phyloP scores from a whole-genome alignment of 2,329 filamentous ascomycete species.

The Fragosphaeria purpurea region DNA sequence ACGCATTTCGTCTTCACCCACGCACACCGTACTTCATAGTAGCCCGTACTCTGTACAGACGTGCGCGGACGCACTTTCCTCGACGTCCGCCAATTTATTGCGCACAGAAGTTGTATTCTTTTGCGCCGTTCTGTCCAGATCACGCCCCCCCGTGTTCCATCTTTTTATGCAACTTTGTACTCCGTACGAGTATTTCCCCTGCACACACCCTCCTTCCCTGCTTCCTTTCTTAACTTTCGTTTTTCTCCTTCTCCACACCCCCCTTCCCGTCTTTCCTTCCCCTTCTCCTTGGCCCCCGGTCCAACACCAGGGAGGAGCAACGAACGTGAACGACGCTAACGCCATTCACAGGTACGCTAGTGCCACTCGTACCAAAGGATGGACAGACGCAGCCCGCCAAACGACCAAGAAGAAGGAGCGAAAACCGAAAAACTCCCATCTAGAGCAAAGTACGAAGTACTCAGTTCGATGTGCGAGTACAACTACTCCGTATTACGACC shows the following conservation, averaged over 20 bases:
- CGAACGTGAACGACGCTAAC: neutral
- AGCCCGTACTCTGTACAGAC: too few species aligned
- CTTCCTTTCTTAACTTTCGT: neutral
- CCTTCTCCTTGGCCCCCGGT: neutral
- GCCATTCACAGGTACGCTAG: conserved; percentile 4
- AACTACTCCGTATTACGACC: too few species aligned
- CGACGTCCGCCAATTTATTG: too few species aligned
- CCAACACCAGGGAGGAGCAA: too few species aligned
- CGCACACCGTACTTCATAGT: too few species aligned
- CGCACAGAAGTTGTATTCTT: neutral
- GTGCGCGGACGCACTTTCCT: too few species aligned
- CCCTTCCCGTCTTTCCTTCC: neutral
- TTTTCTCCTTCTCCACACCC: neutral
- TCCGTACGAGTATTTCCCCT: neutral
- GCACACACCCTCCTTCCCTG: neutral
- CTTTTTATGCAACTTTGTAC: too few species aligned
- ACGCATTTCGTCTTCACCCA: too few species aligned
- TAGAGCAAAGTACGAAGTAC: too few species aligned
- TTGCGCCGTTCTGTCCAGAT: neutral
- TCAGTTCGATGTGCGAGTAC: too few species aligned
- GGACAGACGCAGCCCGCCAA: neutral
- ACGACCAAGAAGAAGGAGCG: neutral
- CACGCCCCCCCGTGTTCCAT: neutral
- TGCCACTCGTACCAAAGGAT: neutral
- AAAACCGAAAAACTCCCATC: too few species aligned